Evolutionary conservation across 306 rosid genomes (phyloP), one percentile per base, ranked within the genome.

Genomic region (Begonia masoniana): DNA sequence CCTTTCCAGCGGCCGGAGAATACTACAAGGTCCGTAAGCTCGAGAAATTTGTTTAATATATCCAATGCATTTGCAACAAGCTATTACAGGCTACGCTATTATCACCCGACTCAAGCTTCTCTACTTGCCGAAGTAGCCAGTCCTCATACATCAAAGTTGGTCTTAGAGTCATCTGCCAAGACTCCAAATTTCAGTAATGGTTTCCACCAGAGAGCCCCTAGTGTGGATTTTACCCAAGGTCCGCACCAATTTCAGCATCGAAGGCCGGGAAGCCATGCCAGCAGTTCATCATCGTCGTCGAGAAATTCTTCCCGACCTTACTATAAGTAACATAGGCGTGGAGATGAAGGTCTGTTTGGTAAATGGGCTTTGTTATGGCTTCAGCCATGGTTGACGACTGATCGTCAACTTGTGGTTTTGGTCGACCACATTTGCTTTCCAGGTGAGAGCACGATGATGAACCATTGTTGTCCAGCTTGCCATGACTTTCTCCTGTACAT

Each of bases 1-100:
- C 99, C 99, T 56, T 81, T 91, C 65, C 84, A 79, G 78, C 96
- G 79, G 69, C 88, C 86, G 2, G 76, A 63, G 61, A 91, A 91
- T 57, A 52, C 75, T 23, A 82, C 94, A 1, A 77, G 94, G 68
- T 73, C 81, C 16, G 85, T 91, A 53, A 63, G 68, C 19, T 9
- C 12, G 26, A 68, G 57, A 51, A 76, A 75, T 42, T 43, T 91
- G 80, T 5, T 15, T 0, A 86, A 68, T 82, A 77, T 91, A 68
- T 50, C 81, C 1, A 76, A 68, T 50, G 77, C 78, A 13, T 73
- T 91, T 62, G 47, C 15, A 50, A 62, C 13, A 36, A 77, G 84
- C 11, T 41, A 17, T 52, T 6, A 10, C 42, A 49, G 51, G 19
- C 82, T 91, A 9, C 26, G 14, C 21, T 61, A 84, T 2, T 51